Conservation (phyloP, 2,329 filamentous ascomycete species). For the Macroventuria anomochaeta region DNA sequence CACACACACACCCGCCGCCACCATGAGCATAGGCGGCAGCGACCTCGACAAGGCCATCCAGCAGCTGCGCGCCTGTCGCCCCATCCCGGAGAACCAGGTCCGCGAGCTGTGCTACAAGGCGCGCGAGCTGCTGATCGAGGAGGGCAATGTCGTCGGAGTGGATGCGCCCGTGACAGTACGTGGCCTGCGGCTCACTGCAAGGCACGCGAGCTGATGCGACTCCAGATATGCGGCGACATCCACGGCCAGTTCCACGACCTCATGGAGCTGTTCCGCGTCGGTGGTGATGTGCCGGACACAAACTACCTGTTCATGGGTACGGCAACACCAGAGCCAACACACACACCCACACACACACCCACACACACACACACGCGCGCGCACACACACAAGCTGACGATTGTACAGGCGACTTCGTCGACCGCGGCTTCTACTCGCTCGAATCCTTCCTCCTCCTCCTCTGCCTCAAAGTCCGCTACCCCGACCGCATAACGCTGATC, state of each 20-base stretch:
- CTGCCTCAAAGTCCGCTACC: conserved; percentile 95
- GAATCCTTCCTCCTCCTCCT: conserved; percentile 95
- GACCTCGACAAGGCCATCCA: conserved; percentile 76
- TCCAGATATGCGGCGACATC: conserved; percentile 77
- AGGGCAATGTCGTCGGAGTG: conserved; percentile 95
- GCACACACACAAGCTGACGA: too few species aligned
- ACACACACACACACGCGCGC: too few species aligned
- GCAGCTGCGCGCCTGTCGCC: conserved; percentile 92
- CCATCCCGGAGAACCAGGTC: conserved; percentile 94
- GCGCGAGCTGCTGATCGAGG: conserved; percentile 92
- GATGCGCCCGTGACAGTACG: conserved; percentile 90
- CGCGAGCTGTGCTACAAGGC: conserved; percentile 98
- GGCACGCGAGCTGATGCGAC: background rate
- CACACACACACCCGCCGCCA: conserved; percentile 1
- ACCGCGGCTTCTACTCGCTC: conserved; percentile 96
- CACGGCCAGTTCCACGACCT: conserved; percentile 96
- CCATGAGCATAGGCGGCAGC: conserved; percentile 69
- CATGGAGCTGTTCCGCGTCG: conserved; percentile 95
- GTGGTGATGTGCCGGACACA: conserved; percentile 91
- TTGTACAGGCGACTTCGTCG: conserved; percentile 88
- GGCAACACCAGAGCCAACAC: too few species aligned
- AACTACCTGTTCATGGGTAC: conserved; percentile 96
- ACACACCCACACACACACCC: too few species aligned
- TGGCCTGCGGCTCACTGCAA: background rate
- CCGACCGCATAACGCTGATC: conserved; percentile 95